phyloP scores from a whole-genome alignment of 2,329 filamentous ascomycete genomes.

The Apiospora arundinis region DNA sequence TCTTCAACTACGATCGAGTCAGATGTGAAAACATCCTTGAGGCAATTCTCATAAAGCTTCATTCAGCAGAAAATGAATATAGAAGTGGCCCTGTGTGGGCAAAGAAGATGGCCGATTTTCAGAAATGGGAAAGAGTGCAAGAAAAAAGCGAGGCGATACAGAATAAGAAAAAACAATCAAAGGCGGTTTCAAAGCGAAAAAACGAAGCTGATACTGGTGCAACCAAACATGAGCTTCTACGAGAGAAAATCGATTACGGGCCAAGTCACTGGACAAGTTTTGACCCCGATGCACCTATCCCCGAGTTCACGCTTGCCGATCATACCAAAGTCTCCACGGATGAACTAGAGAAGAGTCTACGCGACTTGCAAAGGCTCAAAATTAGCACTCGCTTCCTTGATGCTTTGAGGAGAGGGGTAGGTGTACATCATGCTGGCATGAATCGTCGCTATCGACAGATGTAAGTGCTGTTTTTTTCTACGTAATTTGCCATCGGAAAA shows the following conservation, averaged over 20 bases:
- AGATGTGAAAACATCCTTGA: constrained; percentile 66
- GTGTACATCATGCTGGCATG: constrained; percentile 81
- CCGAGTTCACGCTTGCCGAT: constrained; percentile 72
- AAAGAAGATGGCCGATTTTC: constrained; percentile 61
- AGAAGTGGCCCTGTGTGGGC: constrained; percentile 67
- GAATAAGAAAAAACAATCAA: constrained; percentile 46
- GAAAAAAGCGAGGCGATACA: constrained; percentile 45
- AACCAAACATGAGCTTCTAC: constrained; percentile 62
- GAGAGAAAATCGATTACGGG: constrained; percentile 62
- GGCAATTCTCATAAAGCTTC: constrained; percentile 58
- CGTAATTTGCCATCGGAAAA: not conserved
- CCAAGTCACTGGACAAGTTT: constrained; percentile 67
- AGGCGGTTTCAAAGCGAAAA: constrained; percentile 38
- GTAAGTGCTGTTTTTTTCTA: constrained; percentile 44
- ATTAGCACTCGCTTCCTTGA: constrained; percentile 61
- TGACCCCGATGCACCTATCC: constrained; percentile 67
- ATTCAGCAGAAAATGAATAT: constrained; percentile 60
- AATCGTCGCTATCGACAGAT: constrained; percentile 77
- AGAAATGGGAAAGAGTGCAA: constrained; percentile 59
- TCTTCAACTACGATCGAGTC: constrained; percentile 78
- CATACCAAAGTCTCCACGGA: constrained; percentile 60
- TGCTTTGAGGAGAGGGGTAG: constrained; percentile 71
- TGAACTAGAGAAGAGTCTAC: constrained; percentile 64
- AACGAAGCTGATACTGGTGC: constrained; percentile 53
- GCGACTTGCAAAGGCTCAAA: constrained; percentile 57